phyloP scores from a whole-genome alignment of 2,329 filamentous ascomycete species.

The Magnaporthiopsis rhizophila region DNA sequence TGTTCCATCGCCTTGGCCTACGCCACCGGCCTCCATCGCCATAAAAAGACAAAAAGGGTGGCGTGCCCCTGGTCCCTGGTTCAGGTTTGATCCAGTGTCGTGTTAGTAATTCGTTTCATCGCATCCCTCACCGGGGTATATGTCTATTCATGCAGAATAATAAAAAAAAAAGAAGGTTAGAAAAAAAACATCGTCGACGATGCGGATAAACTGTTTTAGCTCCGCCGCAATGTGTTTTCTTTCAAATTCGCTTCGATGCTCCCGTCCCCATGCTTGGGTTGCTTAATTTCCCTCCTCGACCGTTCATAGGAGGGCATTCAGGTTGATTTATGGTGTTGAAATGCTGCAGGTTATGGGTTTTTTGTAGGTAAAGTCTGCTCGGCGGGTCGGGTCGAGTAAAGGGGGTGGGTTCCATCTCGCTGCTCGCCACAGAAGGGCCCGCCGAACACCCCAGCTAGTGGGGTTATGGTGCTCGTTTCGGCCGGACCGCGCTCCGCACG shows the following conservation, averaged over 20 bases:
- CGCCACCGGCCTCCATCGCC: background rate
- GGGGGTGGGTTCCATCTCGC: background rate
- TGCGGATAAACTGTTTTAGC: background rate
- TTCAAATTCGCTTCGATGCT: background rate
- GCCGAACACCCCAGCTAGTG: background rate
- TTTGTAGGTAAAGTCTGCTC: background rate
- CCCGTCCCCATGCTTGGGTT: background rate
- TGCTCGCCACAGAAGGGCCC: background rate
- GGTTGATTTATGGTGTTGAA: background rate
- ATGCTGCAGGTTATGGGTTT: background rate
- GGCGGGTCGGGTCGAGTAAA: background rate
- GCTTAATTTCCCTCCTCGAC: background rate
- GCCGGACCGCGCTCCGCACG: background rate
- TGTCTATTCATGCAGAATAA: background rate
- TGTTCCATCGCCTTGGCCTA: no score
- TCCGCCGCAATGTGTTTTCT: background rate
- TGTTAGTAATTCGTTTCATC: background rate
- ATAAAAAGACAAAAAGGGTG: background rate
- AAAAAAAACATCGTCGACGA: background rate
- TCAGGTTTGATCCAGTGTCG: background rate
- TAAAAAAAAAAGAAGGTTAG: background rate
- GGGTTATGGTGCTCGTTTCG: background rate
- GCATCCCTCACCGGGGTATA: background rate
- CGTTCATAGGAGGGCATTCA: background rate
- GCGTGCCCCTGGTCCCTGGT: background rate